Conservation (phyloP, 2,329 filamentous ascomycete species). For the Fusarium gaditjirri region DNA sequence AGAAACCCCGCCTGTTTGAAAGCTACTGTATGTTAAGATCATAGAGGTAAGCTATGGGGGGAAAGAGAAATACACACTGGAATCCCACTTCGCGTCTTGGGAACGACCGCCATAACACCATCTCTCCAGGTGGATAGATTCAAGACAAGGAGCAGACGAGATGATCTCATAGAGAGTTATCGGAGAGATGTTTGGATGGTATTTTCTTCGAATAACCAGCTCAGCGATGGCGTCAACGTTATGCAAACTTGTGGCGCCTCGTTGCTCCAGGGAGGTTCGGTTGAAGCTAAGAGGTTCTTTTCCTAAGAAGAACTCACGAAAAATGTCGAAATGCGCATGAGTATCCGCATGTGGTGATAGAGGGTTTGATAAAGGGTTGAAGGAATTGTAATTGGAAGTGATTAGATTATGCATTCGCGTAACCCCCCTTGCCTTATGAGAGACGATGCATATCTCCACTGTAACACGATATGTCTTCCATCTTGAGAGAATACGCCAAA, state of each 20-base stretch:
- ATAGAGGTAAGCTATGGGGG: too few relatives aligned
- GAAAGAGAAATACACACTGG: neutral
- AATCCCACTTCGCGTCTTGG: neutral
- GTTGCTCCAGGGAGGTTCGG: fast-evolving
- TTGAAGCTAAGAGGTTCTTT: neutral
- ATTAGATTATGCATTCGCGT: too few relatives aligned
- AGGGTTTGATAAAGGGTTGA: neutral
- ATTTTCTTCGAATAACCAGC: constrained; percentile 20
- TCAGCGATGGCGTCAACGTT: constrained; percentile 1
- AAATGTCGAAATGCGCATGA: too few relatives aligned
- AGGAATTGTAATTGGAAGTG: fast-evolving
- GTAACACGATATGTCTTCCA: constrained; percentile 15
- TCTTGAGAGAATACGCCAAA: constrained; percentile 19
- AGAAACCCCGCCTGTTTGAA: fast-evolving
- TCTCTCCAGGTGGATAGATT: constrained; percentile 22
- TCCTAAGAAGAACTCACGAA: neutral
- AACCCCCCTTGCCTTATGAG: fast-evolving
- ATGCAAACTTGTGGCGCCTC: neutral
- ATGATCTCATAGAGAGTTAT: neutral
- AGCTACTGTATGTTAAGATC: fast-evolving
- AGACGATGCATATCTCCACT: constrained; percentile 23
- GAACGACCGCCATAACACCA: neutral
- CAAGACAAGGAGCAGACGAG: neutral
- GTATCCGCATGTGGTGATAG: fast-evolving
- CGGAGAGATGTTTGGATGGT: constrained; percentile 5